Evolutionary conservation across 371 early-diverging fungal species (phyloP), one percentile per base, ranked within the genome.

Genomic region (Rhizopus microsporus): DNA sequence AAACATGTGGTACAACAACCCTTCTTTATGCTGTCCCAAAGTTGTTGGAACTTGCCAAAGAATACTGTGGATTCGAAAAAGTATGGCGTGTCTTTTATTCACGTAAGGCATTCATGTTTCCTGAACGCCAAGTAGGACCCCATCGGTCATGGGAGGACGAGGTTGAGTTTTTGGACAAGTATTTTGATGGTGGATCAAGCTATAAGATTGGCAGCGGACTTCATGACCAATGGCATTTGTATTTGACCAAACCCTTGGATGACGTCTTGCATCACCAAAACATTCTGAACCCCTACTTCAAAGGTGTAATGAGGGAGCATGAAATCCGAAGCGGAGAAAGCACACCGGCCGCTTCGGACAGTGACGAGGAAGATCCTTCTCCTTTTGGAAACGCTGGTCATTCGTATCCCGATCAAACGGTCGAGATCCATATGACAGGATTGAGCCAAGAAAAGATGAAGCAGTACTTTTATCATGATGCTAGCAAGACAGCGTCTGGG

Each of bases 1-100:
- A 97, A 78, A 97, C 98, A 5, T 97, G 98, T 77, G 98, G 98
- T 31, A 96, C 96, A 4, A 96, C 98, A 16, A 96, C 95, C 0
- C 77, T 96, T 34, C 76, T 97, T 63, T 78, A 88, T 59, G 91
- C 95, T 29, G 65, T 97, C 42, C 89, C 93, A 42, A 81, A 87
- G 44, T 85, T 97, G 39, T 69, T 96, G 42, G 87, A 90, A 54
- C 88, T 94, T 65, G 96, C 94, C n/a, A 71, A 77, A 39, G 73
- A 80, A 45, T 81, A 78, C 59, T 86, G 86, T 62, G 86, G 86
- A 12, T 79, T 89, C 40, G 77, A 85, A 64, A 85, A 88, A 59
- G 79, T 93, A 35, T 88, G 87, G 80, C 87, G 93, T 43, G 80
- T 93, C 7, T 96, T 97, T 65, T 97, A 97, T 74, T 93, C 94